Evolutionary conservation across 495 filamentous ascomycete species (phyloP).

Genomic region (Penicillium diatomitis): DNA sequence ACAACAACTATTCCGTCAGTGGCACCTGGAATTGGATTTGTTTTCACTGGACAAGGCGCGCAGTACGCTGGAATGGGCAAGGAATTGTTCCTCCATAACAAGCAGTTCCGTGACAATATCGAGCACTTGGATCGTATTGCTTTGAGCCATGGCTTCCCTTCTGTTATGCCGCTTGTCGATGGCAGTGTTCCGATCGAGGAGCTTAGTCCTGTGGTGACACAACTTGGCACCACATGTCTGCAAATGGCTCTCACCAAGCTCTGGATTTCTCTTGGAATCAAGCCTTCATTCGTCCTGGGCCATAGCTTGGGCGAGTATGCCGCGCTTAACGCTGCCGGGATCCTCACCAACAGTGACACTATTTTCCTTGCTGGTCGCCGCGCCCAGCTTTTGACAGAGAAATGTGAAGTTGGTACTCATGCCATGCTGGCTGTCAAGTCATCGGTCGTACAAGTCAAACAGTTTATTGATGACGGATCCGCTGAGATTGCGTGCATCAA

Average conservation of each 20-base stretch:
- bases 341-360: constrained; percentile 68
- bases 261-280: constrained; percentile 73
- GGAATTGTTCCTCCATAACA: constrained; percentile 55
- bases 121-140: constrained; percentile 61
- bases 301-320: constrained; percentile 88
- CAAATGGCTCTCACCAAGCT: constrained; percentile 79
- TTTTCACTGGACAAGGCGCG: constrained; percentile 50
- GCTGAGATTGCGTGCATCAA: constrained; percentile 48
- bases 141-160: constrained; percentile 56
- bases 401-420: constrained; percentile 65
- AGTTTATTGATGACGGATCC: constrained; percentile 15
- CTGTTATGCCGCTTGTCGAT: constrained; percentile 56
- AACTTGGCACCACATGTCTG: constrained; percentile 67
- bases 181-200: constrained; percentile 37
- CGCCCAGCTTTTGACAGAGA: constrained; percentile 63
- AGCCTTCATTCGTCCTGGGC: constrained; percentile 67
- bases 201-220: constrained; percentile 65
- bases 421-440: constrained; percentile 44
- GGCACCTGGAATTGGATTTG: constrained; percentile 46
- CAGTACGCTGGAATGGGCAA: constrained; percentile 58
- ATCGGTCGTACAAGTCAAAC: constrained; percentile 24
- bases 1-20: constrained; percentile 21
- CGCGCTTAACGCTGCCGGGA: constrained; percentile 70
- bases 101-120: constrained; percentile 61
- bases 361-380: constrained; percentile 74